A percentile compares a stretch with the other conserved stretches of the same genome.
phyloP scores from a whole-genome alignment of 75 land plant species.

The Chamaecyparis obtusa region DNA sequence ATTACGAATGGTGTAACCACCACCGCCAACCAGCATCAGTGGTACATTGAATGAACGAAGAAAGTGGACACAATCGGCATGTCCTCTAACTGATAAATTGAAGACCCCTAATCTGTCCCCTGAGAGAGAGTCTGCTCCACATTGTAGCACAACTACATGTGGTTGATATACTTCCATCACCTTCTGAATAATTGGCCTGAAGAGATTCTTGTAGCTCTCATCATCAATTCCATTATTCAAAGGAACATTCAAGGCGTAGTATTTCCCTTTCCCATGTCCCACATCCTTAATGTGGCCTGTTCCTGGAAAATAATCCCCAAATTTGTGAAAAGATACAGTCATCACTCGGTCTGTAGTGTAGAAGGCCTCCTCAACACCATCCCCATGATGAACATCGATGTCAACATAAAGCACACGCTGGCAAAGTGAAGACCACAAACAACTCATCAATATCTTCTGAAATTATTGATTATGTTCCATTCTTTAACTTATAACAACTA shows the following conservation, averaged over 20 bases:
- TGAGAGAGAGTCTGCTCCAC: constrained; percentile 45
- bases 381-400: constrained; percentile 47
- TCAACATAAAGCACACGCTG: constrained; percentile 34
- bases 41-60: constrained; percentile 40
- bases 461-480: background rate
- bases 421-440: background rate
- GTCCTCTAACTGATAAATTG: constrained; percentile 41
- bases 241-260: constrained; percentile 44
- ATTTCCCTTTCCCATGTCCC: constrained; percentile 40
- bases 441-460: background rate
- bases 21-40: constrained; percentile 35
- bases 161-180: constrained; percentile 49
- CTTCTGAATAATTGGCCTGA: constrained; percentile 36
- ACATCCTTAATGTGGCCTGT: constrained; percentile 37
- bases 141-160: constrained; percentile 39
- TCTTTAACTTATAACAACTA: background rate
- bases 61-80: constrained; percentile 33
- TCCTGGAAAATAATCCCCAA: constrained; percentile 50
- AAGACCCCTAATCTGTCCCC: constrained; percentile 45
- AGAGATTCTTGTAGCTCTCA: constrained; percentile 33
- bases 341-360: constrained; percentile 43
- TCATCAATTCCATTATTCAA: constrained; percentile 48
- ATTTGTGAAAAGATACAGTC: constrained; percentile 50
- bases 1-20: constrained; percentile 45
- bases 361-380: constrained; percentile 51